These are phyloP conservation scores for Penicillium bialowiezense DNA, from an alignment of 495 filamentous ascomycete species.

Conservation along the genomic window DNA sequence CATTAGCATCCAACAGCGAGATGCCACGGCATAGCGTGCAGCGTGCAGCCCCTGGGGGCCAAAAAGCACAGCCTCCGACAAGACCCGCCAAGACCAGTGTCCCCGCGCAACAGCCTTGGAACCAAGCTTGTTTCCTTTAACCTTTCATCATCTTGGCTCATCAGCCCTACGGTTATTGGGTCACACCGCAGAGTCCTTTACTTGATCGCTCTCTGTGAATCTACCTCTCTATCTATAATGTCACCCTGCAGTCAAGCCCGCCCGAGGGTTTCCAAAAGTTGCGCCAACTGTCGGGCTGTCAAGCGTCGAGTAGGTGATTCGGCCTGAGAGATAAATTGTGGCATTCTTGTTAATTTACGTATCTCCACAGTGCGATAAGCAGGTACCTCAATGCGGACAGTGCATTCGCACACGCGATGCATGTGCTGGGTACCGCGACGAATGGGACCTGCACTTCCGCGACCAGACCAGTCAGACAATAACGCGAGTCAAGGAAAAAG, in stretches of 20 bases:
- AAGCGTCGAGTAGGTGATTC: not conserved
- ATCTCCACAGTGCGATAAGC: constrained; percentile 23
- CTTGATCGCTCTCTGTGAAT: no score
- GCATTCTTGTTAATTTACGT: not conserved
- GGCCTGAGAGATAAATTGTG: not conserved
- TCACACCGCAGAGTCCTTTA: no score
- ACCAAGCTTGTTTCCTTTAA: no score
- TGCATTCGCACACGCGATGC: constrained; percentile 24
- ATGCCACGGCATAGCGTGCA: no score
- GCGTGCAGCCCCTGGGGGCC: no score
- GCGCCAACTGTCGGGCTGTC: not conserved
- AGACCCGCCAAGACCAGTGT: no score
- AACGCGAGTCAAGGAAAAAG: constrained; percentile 17
- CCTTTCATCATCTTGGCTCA: no score
- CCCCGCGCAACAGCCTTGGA: no score
- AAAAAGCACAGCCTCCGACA: no score
- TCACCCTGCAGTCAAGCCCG: not conserved
- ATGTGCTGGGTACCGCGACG: constrained; percentile 29
- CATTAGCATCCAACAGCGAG: no score
- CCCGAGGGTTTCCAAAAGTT: constrained; percentile 1
- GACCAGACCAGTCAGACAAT: constrained; percentile 34
- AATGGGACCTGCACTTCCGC: constrained; percentile 45
- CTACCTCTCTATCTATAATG: not conserved
- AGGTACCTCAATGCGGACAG: constrained; percentile 28
- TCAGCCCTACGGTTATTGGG: no score